Percentiles rank a stretch among this genome's conserved stretches.
Conservation (phyloP, 192 early-diverging fungal species). For the Obelidium mucronatum region DNA sequence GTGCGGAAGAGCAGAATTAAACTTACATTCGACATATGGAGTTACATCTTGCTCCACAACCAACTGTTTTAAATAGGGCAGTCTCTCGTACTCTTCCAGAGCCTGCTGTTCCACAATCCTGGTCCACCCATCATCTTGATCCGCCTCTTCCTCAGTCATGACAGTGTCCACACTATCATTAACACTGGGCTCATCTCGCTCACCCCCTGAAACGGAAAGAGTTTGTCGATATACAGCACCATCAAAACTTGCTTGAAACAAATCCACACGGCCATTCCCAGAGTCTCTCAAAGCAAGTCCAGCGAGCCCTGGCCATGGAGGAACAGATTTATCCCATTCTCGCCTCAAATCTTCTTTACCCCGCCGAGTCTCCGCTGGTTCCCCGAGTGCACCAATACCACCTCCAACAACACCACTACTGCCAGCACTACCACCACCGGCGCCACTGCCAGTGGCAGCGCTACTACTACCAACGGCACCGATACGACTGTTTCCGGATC, state of each 20-base stretch:
- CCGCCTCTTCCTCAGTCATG: background rate
- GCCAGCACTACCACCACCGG: too few relatives aligned
- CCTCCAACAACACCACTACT: too few relatives aligned
- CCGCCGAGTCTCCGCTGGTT: too few relatives aligned
- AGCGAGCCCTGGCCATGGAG: conserved; percentile 19
- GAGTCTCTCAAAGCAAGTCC: background rate
- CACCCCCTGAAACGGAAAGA: background rate
- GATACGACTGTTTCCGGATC: too few relatives aligned
- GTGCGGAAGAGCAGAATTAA: background rate
- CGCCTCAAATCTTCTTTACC: background rate
- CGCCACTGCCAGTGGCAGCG: too few relatives aligned
- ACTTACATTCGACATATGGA: conserved; percentile 8
- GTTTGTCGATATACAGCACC: conserved; percentile 2
- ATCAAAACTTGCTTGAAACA: background rate
- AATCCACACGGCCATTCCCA: conserved; percentile 6
- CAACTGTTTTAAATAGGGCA: background rate
- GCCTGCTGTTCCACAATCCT: background rate
- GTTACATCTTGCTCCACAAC: background rate
- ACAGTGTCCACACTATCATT: background rate
- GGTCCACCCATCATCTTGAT: background rate
- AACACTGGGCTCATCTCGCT: background rate
- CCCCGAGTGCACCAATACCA: too few relatives aligned
- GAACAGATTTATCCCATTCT: background rate
- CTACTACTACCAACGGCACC: too few relatives aligned
- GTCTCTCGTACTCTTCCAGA: background rate